Evolutionary conservation across 768 basidiomycete species (phyloP).

Genomic region (Suillus clintonianus): DNA sequence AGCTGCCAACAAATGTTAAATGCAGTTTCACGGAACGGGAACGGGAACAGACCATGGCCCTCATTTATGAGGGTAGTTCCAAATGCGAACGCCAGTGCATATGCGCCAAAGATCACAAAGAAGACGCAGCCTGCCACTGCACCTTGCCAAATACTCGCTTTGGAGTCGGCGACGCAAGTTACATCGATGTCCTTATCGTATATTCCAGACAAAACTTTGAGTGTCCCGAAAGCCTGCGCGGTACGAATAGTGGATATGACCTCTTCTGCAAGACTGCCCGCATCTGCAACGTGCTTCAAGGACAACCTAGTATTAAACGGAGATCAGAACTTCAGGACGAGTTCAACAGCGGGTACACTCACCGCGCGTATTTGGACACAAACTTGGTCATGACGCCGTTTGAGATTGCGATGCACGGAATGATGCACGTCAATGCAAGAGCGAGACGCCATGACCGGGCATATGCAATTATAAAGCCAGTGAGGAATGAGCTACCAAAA

Average conservation of each 20-base stretch:
- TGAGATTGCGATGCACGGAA: constrained; percentile 49
- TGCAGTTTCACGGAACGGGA: background rate
- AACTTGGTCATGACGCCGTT: constrained; percentile 43
- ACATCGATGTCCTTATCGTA: constrained; percentile 46
- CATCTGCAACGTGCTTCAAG: constrained; percentile 46
- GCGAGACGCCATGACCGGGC: constrained; percentile 48
- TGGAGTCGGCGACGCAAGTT: constrained; percentile 35
- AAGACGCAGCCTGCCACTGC: constrained; percentile 47
- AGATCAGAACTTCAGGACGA: background rate
- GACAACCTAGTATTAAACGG: constrained; percentile 27
- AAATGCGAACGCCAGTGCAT: constrained; percentile 44
- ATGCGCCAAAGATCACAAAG: constrained; percentile 46
- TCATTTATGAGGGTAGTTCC: constrained; percentile 53
- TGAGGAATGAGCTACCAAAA: constrained; percentile 45
- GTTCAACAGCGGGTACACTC: background rate
- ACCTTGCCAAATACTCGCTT: constrained; percentile 36
- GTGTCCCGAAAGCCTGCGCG: constrained; percentile 57
- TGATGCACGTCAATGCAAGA: constrained; percentile 47
- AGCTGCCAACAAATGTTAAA: constrained; percentile 16
- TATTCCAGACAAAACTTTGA: constrained; percentile 39
- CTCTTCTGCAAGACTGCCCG: constrained; percentile 60
- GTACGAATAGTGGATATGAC: constrained; percentile 58
- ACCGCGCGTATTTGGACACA: constrained; percentile 31
- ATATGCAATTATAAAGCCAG: constrained; percentile 50
- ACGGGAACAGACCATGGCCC: constrained; percentile 21